Evolutionary conservation across 805 yeast genomes (phyloP).

Genomic region (Wickerhamomyces kurtzmanii): DNA sequence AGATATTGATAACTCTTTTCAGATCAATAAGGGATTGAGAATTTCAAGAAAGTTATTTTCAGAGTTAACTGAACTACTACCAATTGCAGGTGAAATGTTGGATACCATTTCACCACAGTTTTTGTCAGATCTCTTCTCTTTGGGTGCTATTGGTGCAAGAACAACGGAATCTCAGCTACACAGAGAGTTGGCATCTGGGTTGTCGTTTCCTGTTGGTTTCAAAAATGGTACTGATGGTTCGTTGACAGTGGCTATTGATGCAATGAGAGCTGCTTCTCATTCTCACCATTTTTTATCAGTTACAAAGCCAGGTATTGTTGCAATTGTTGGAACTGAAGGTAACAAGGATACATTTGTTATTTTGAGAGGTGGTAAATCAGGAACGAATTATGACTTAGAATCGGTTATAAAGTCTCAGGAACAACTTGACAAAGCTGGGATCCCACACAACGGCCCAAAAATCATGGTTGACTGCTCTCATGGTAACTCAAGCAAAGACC

Average conservation of each 20-base stretch:
- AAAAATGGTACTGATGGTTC: conserved; percentile 98
- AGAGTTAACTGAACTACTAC: conserved; percentile 72
- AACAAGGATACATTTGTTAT: conserved; percentile 85
- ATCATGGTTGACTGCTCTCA: conserved; percentile 98
- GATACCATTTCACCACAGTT: conserved; percentile 97
- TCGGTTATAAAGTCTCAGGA: conserved; percentile 60
- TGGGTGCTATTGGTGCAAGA: conserved; percentile 99
- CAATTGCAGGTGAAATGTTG: conserved; percentile 96
- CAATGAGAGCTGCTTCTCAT: conserved; percentile 83
- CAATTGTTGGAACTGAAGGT: conserved; percentile 93
- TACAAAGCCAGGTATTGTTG: conserved; percentile 93
- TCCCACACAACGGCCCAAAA: conserved; percentile 37
- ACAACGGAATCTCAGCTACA: conserved; percentile 97
- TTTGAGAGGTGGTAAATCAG: conserved; percentile 90
- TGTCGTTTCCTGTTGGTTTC: conserved; percentile 97
- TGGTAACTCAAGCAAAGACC: conserved; percentile 89
- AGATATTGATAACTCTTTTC: conserved; percentile 85
- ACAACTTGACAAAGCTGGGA: conserved; percentile 38
- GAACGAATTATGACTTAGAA: conserved; percentile 80
- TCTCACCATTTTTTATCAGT: conserved; percentile 93
- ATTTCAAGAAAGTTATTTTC: conserved; percentile 82
- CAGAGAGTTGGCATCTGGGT: conserved; percentile 93
- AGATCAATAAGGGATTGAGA: conserved; percentile 89
- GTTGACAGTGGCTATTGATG: conserved; percentile 89
- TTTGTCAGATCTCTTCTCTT: conserved; percentile 83